Base-by-base conservation (phyloP, 257 asterid genomes). In the Gardenia jasminoides region DNA sequence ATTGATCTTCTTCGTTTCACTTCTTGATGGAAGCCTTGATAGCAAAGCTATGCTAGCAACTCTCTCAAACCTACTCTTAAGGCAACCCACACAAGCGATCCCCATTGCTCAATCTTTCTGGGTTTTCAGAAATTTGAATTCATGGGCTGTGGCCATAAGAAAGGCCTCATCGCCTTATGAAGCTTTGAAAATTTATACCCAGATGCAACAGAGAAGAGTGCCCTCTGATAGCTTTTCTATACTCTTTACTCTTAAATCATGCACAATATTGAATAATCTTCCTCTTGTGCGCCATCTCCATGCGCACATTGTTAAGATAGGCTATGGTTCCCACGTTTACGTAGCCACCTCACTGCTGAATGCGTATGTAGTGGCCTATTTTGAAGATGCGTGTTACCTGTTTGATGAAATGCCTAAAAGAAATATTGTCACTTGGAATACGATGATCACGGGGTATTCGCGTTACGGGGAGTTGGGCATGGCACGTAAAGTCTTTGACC, bases 321-420 rank as follows among this genome's bases (percentile, higher is more conserved):
- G 93, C 15, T 89, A 87, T 78, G 36, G 70, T 41, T 4, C 83
- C 58, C 87, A 91, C 79, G 82, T 87, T 58, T 84, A 87, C 65
- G 90, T 89, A 12, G 89, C 96, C 77, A 89, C 96, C 41, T 80
- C 86, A 33, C 87, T 91, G 33, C 78, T 91, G 54, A 64, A 80
- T 30, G 83, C 76, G 0, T 91, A 91, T 36, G 75, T 67, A 9
- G 56, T 78, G 7, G 13, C 62, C 0, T 59, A 22, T 71, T 88
- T 89, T 33, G 30, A 10, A 0, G 87, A 87, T 75, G 96, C 96
- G 46, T 48, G 89, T 58, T 3, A 6, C 30, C 78, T 91, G 89
- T 89, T 91, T 87, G 89, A 83, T 11, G 91, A 88, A 88, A 91
- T 91, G 90, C 92, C 91, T 30, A 20, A 6, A 0, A 76, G 89